Conservation (phyloP, 1,284 basidiomycete genomes). For the Heimioporus punctisporus region DNA sequence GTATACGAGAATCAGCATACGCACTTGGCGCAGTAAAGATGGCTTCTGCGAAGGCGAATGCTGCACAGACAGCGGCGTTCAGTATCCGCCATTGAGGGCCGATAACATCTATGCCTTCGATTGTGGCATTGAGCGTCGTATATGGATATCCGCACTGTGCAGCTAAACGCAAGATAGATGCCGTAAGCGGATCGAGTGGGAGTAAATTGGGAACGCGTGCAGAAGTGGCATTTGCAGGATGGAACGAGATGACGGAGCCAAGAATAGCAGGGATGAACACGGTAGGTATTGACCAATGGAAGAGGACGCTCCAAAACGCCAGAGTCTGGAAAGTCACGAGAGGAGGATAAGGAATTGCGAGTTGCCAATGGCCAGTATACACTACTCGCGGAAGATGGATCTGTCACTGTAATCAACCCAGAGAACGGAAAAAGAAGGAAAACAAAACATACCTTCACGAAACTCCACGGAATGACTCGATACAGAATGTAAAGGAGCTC, state of each 20-base stretch:
- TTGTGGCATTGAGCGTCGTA: constrained; percentile 25
- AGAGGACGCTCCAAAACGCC: constrained; percentile 51
- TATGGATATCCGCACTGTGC: constrained; percentile 57
- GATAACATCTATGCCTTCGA: constrained; percentile 46
- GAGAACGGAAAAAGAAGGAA: not conserved
- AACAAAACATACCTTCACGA: constrained; percentile 34
- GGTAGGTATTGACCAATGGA: constrained; percentile 61
- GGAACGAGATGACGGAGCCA: constrained; percentile 62
- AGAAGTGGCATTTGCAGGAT: constrained; percentile 36
- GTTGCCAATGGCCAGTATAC: constrained; percentile 8
- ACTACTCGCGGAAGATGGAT: constrained; percentile 14
- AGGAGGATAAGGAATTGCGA: constrained; percentile 49
- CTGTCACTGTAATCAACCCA: constrained; percentile 19
- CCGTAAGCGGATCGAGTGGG: constrained; percentile 59
- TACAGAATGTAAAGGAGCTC: constrained; percentile 51
- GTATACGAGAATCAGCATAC: constrained; percentile 30
- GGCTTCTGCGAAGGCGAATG: constrained; percentile 66
- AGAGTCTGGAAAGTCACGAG: constrained; percentile 40
- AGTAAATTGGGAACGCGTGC: constrained; percentile 22
- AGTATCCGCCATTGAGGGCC: constrained; percentile 54
- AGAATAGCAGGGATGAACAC: constrained; percentile 54
- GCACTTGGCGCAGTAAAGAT: constrained; percentile 39
- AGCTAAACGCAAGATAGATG: constrained; percentile 60
- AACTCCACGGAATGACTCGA: constrained; percentile 49
- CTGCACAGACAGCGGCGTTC: constrained; percentile 51